Conservation (phyloP, 805 yeast genomes). For the Pichia cephalocereana region DNA sequence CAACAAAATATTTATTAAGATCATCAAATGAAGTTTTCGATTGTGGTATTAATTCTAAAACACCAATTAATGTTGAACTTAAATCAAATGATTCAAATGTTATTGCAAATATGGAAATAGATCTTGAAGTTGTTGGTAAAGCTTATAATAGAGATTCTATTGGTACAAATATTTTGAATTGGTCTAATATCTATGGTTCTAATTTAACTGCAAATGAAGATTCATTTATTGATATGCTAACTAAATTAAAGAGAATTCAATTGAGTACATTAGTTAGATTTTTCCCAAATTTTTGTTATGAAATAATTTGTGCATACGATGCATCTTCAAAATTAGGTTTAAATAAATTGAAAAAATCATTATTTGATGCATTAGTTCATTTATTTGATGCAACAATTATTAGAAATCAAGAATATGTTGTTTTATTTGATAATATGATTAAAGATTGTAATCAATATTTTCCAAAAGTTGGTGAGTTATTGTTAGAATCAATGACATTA, state of each 20-base stretch:
- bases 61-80: conserved; percentile 36
- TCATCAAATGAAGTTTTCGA: conserved; percentile 20
- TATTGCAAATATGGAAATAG: conserved; percentile 38
- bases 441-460: conserved; percentile 25
- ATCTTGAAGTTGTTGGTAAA: conserved; percentile 62
- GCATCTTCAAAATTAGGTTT: conserved; percentile 15
- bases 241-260: conserved; percentile 45
- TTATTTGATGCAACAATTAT: conserved; percentile 56
- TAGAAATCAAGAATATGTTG: conserved; percentile 53
- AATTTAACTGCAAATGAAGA: conserved; percentile 31
- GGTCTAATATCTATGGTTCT: conserved; percentile 38
- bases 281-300: conserved; percentile 47
- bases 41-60: conserved; percentile 28
- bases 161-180: conserved; percentile 44
- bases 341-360: conserved; percentile 22
- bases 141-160: conserved; percentile 49
- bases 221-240: conserved; percentile 39
- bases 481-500: conserved; percentile 37
- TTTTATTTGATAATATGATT: conserved; percentile 44
- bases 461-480: conserved; percentile 43
- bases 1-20: conserved; percentile 38
- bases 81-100: conserved; percentile 33
- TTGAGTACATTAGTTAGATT: conserved; percentile 44
- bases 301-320: conserved; percentile 27
- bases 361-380: conserved; percentile 50